Base-by-base conservation (phyloP, 164 flowering plant genomes). In the Litsea cubeba region DNA sequence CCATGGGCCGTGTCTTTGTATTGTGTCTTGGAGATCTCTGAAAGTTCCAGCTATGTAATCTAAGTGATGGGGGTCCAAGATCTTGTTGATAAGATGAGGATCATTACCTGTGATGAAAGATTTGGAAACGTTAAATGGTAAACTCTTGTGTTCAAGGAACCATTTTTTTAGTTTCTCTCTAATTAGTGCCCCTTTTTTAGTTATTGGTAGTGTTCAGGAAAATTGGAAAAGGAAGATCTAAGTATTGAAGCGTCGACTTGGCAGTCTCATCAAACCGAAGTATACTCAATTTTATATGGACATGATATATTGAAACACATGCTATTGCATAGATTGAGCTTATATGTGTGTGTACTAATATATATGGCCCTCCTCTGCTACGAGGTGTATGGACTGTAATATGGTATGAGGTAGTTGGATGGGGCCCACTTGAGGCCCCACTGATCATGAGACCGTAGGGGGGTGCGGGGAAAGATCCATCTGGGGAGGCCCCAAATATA, bases 1-100 rank as follows among this genome's bases (percentile, higher is more conserved):
- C 93, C 93, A 88, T 23, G 90, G 90, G 24, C 91, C 93, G 72
- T 85, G 46, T 54, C 22, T 77, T 71, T 84, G 40, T 28, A 92
- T 82, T 60, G 86, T 85, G 24, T 75, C 72, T 7, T 65, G 46
- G 40, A 89, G 82, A 71, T 74, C 71, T 50, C 58, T 67, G 79
- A 88, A 92, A 24, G 90, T 86, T 69, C 74, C 54, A 22, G 83
- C 69, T 76, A 79, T 66, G 72, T 23, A 69, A 76, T 76, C 78
- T 64, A 89, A 72, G 75, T 75, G 73, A 72, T 75, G 50, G 18
- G 95, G 95, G 82, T 88, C 79, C 84, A 86, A 58, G 63, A 90
- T 89, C 79, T 81, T 90, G 11, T 65, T 74, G 68, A 85, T 79
- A 71, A 90, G 94, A 73, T 78, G 49, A 24, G 87, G 89, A 83